These are phyloP conservation scores for Mycena capillaripes DNA, from an alignment of 768 basidiomycete genomes.

Conservation along the genomic window DNA sequence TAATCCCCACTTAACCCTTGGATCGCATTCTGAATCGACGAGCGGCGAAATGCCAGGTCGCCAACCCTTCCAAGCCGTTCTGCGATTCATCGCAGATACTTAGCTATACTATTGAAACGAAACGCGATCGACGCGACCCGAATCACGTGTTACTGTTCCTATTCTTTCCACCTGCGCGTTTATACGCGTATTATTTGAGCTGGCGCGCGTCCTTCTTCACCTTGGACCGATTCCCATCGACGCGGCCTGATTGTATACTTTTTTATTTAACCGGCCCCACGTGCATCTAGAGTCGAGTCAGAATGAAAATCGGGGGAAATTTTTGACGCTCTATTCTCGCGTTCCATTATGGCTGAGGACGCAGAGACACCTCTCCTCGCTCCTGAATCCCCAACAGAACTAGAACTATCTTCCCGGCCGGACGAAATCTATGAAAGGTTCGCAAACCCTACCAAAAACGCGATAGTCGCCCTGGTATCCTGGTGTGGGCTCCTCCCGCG, in stretches of 20 bases:
- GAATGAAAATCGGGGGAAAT: neutral
- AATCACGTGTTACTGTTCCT: neutral
- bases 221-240: neutral
- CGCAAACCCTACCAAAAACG: neutral
- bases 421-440: neutral
- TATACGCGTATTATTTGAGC: neutral
- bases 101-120: too few species aligned
- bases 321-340: neutral
- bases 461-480: conserved; percentile 9
- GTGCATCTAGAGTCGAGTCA: conserved; percentile 1
- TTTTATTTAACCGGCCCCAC: neutral
- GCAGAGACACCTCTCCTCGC: neutral
- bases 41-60: neutral
- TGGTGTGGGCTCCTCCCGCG: conserved; percentile 13
- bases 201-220: neutral
- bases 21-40: neutral
- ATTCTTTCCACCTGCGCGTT: too few species aligned
- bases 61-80: too few species aligned
- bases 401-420: neutral
- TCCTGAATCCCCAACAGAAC: conserved; percentile 4
- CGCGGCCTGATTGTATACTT: neutral
- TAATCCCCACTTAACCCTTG: conserved; percentile 14
- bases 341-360: neutral
- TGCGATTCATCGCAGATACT: too few species aligned
- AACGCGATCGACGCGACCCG: too few species aligned